Conservation (phyloP, 441 rosid genomes). For the Pelargonium myrrhifolium region DNA sequence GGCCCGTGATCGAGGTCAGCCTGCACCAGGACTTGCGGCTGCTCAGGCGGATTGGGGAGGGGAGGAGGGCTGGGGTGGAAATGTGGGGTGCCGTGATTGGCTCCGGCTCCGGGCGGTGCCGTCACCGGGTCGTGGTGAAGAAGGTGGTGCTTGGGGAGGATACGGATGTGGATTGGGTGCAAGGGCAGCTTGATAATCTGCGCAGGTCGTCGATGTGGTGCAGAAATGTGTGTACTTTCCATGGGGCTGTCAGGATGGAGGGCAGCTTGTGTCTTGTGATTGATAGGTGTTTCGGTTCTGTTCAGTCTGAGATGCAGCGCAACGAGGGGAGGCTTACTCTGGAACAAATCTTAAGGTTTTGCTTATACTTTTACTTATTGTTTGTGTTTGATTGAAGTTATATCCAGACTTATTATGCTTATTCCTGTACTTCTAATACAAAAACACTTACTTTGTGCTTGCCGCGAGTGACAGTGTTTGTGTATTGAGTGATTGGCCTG, state of each 20-base stretch:
- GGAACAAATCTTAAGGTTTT: slow-evolving; percentile 87
- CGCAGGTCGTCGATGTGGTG: slow-evolving; percentile 88
- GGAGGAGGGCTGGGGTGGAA: slow-evolving; percentile 58
- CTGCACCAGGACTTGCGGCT: slow-evolving; percentile 44
- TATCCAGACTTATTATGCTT: neutral
- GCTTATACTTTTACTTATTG: neutral
- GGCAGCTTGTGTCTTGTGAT: slow-evolving; percentile 61
- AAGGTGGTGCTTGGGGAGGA: slow-evolving; percentile 60
- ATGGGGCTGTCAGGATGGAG: slow-evolving; percentile 70
- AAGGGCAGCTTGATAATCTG: slow-evolving; percentile 68
- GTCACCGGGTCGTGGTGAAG: slow-evolving; percentile 69
- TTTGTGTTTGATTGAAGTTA: neutral
- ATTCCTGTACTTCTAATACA: too few relatives aligned
- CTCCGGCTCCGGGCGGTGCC: slow-evolving; percentile 42
- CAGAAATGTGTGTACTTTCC: slow-evolving; percentile 84
- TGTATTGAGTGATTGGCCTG: neutral
- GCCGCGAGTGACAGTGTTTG: neutral
- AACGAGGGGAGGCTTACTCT: slow-evolving; percentile 91
- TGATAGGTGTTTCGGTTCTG: slow-evolving; percentile 82
- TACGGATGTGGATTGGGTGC: slow-evolving; percentile 78
- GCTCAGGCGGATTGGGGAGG: slow-evolving; percentile 44
- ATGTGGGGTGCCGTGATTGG: slow-evolving; percentile 65
- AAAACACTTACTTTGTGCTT: neutral
- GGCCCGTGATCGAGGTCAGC: slow-evolving; percentile 52
- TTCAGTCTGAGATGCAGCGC: slow-evolving; percentile 80